These are phyloP conservation scores for Yamadazyma diospyri DNA, from an alignment of 1,139 yeast species.

Conservation along the genomic window DNA sequence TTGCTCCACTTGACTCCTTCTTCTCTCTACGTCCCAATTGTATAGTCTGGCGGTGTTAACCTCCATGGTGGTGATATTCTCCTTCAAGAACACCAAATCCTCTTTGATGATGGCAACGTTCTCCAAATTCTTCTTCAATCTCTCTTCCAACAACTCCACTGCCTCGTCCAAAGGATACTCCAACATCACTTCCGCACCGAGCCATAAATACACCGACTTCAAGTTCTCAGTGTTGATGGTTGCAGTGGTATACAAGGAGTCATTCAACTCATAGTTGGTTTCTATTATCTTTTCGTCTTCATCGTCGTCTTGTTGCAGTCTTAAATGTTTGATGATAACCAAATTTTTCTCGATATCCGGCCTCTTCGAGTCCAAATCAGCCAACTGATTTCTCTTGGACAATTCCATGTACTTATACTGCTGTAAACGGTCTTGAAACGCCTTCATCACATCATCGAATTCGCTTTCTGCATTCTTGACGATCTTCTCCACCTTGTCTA, in stretches of 20 bases:
- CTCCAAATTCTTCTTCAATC: constrained; percentile 60
- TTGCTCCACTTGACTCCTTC: constrained; percentile 48
- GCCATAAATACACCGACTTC: constrained; percentile 75
- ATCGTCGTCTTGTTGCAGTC: constrained; percentile 37
- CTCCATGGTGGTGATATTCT: constrained; percentile 95
- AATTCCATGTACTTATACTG: constrained; percentile 86
- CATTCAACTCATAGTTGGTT: constrained; percentile 86
- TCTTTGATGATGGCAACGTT: constrained; percentile 65
- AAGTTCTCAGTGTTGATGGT: constrained; percentile 48
- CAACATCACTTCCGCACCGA: constrained; percentile 97
- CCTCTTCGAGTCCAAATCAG: constrained; percentile 66
- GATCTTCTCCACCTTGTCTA: constrained; percentile 76
- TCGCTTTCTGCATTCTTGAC: constrained; percentile 64
- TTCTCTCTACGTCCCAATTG: constrained; percentile 92
- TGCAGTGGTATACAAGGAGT: constrained; percentile 86
- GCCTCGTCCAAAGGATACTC: constrained; percentile 94
- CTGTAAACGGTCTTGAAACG: constrained; percentile 77
- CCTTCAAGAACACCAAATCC: constrained; percentile 84
- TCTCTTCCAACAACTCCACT: constrained; percentile 56
- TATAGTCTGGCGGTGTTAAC: constrained; percentile 94
- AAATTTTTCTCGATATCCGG: constrained; percentile 89
- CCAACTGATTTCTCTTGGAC: constrained; percentile 67
- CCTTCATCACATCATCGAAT: constrained; percentile 61
- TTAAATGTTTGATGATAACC: constrained; percentile 63
- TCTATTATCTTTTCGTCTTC: constrained; percentile 46